Evolutionary conservation across 768 basidiomycete genomes (phyloP), one percentile per base, ranked within the genome.

Genomic region (Chalciporus pseudorubinellus): DNA sequence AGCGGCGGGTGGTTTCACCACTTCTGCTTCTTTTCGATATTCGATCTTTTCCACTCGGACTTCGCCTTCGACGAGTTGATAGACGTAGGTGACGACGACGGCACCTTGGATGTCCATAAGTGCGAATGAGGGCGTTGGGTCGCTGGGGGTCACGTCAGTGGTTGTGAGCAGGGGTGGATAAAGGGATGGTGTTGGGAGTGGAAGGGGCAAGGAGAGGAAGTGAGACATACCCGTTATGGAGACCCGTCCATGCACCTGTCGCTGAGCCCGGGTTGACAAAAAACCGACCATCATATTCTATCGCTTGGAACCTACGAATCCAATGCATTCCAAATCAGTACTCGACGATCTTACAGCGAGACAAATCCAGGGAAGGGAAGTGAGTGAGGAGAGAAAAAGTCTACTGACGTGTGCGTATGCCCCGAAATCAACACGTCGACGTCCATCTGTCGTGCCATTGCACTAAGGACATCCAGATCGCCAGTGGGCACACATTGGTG

Each of bases 21-120:
- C 60, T 38, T 78, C 76, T 3, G 68, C 69, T 55, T 87, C 84
- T 59, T 86, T 87, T 52, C 87, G 75, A 74, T 84, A 91, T 67
- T 91, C 89, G 49, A 92, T 86, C 75, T 92, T 92, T 74, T 92
- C 90, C 5, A 92, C 90, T n/a, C 89, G 79, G 3, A 95, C 92
- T 68, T 95, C 93, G 38, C 92, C 90, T 39, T 95, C 92, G 40
- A 95, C 87, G 26, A 95, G 82, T 64, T 95, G 92, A 68, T 95
- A 98, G 3, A 98, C 94, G 63, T 97, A 98, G 3, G 95, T 98
- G 22, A 97, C 94, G 29, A 99, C 90, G 9, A 95, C 92, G 3
- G 92, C 84, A 5, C 97, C 97, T 72, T 99, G 97, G 31, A 99
- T 87, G 66, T 98, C 97, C 88, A 99, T 92, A 40, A 98, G 73